These are phyloP conservation scores for Suillus weaverae DNA, from an alignment of 768 basidiomycete genomes.

Conservation along the genomic window DNA sequence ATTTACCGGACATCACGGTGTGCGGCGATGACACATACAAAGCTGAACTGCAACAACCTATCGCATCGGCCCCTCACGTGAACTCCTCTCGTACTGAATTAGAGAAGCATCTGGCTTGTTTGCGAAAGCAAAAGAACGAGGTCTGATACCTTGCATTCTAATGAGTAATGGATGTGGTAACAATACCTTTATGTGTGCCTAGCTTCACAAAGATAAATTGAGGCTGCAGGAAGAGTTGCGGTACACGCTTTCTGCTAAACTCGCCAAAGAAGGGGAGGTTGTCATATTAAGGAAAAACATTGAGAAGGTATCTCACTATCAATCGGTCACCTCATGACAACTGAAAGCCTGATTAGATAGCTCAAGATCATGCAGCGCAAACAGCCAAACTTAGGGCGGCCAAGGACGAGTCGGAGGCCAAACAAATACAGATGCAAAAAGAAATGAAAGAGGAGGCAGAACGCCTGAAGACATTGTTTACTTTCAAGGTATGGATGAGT, in stretches of 20 bases:
- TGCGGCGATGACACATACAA: constrained; percentile 58
- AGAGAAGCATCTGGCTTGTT: constrained; percentile 13
- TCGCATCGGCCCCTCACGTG: background rate
- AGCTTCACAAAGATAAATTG: constrained; percentile 55
- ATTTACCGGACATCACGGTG: constrained; percentile 66
- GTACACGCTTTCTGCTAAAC: constrained; percentile 49
- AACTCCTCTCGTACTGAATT: constrained; percentile 5
- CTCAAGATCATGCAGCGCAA: constrained; percentile 59
- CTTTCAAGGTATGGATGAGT: constrained; percentile 57
- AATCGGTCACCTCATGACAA: background rate
- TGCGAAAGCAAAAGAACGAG: constrained; percentile 46
- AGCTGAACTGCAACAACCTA: constrained; percentile 18
- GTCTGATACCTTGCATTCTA: constrained; percentile 32
- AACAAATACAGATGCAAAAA: constrained; percentile 54
- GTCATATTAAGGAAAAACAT: constrained; percentile 62
- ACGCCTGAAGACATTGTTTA: constrained; percentile 63
- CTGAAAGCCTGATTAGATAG: constrained; percentile 40
- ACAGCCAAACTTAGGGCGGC: constrained; percentile 55
- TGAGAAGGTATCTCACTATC: constrained; percentile 52
- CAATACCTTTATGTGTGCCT: constrained; percentile 13
- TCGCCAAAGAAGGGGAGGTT: constrained; percentile 71
- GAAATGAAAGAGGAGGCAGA: constrained; percentile 69
- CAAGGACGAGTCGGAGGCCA: constrained; percentile 61
- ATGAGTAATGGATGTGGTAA: constrained; percentile 14
- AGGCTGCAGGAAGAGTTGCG: constrained; percentile 46